Conservation (phyloP, 208 protist species). For the Herpetomonas tarakana region DNA sequence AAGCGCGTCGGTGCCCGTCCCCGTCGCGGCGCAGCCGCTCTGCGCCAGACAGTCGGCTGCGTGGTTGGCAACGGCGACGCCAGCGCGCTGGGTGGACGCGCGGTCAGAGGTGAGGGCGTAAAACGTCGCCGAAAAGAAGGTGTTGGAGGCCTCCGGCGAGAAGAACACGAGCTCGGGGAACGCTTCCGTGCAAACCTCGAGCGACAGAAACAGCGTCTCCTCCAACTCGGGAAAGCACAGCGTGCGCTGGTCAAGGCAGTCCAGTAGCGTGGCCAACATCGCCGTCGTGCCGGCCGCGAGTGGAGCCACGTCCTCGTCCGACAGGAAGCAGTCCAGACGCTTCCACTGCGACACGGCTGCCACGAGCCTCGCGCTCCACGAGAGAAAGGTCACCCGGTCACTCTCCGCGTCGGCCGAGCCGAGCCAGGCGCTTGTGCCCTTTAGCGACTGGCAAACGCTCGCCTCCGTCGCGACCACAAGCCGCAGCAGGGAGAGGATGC, state of each 20-base stretch:
- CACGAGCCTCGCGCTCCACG: conserved; percentile 39
- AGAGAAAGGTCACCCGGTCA: conserved; percentile 48
- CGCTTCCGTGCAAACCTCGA: conserved; percentile 64
- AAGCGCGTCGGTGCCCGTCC: conserved; percentile 21
- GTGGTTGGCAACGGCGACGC: conserved; percentile 40
- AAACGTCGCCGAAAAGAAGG: conserved; percentile 63
- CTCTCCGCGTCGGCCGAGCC: conserved; percentile 29
- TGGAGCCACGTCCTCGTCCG: conserved; percentile 28
- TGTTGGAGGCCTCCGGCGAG: conserved; percentile 24
- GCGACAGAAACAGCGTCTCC: conserved; percentile 51
- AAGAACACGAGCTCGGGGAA: conserved; percentile 56
- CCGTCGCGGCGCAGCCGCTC: not conserved
- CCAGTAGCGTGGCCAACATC: conserved; percentile 41
- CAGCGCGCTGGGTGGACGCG: conserved; percentile 52
- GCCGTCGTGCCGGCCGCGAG: conserved; percentile 37
- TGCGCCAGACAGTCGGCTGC: conserved; percentile 42
- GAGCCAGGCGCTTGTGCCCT: conserved; percentile 23
- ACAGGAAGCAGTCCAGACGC: conserved; percentile 61
- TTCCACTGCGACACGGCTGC: conserved; percentile 64
- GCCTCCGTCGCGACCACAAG: conserved; percentile 30
- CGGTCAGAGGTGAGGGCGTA: conserved; percentile 56
- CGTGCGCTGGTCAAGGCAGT: conserved; percentile 48
- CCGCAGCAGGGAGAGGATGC: conserved; percentile 26
- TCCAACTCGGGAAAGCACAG: conserved; percentile 53
- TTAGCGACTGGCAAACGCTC: conserved; percentile 12